Evolutionary conservation across 208 protist species (phyloP).

Genomic region (Acanthamoeba lenticulata): DNA sequence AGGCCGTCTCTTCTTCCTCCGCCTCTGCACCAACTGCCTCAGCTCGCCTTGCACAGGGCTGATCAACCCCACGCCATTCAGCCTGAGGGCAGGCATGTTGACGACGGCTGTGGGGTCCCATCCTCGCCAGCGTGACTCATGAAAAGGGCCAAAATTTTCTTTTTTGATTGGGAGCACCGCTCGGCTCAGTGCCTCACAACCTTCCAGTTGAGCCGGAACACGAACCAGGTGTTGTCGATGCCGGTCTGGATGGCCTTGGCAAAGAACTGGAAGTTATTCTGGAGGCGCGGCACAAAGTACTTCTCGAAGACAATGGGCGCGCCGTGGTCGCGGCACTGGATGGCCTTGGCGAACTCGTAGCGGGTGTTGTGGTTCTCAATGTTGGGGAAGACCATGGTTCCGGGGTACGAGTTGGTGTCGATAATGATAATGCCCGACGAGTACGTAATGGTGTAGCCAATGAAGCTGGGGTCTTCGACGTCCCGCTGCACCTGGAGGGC

Average conservation of each 20-base stretch:
- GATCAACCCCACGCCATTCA: too few species aligned
- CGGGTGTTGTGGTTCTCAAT: conserved; percentile 59
- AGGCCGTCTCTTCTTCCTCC: background rate
- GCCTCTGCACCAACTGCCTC: background rate
- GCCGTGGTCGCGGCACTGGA: conserved; percentile 54
- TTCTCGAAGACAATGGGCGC: conserved; percentile 4
- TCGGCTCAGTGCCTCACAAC: too few species aligned
- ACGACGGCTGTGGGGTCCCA: too few species aligned
- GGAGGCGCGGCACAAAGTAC: background rate
- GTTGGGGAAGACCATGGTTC: background rate
- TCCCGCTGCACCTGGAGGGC: background rate
- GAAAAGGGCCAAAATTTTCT: too few species aligned
- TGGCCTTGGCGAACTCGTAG: conserved; percentile 60
- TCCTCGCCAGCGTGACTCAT: too few species aligned
- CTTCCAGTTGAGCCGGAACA: conserved; percentile 12
- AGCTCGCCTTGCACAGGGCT: background rate
- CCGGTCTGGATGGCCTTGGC: conserved; percentile 9
- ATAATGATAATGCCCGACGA: conserved; percentile 53
- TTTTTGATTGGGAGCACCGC: too few species aligned
- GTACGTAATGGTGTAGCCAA: background rate
- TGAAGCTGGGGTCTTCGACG: background rate
- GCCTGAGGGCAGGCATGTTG: background rate
- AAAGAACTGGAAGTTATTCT: background rate
- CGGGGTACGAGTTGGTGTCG: background rate
- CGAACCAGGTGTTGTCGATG: background rate